phyloP scores from a whole-genome alignment of 768 basidiomycete species.

The Lanmaoa rubissima region DNA sequence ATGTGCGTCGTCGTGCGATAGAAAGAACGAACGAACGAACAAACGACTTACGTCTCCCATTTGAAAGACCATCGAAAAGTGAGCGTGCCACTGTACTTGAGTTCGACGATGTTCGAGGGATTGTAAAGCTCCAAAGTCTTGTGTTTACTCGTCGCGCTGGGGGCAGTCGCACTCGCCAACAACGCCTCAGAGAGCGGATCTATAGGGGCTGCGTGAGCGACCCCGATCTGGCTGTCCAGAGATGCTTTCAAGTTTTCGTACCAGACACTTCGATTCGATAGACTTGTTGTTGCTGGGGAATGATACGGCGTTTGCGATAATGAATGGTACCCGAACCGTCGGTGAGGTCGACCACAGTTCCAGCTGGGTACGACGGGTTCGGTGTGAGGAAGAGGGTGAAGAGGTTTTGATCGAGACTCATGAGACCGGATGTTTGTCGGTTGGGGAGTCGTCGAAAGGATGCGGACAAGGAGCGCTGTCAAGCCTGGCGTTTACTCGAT shows the following conservation, averaged over 20 bases:
- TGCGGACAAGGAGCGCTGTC: background rate
- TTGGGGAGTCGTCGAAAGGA: background rate
- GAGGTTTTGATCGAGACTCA: conserved; percentile 85
- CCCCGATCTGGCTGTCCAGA: background rate
- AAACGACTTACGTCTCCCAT: conserved; percentile 72
- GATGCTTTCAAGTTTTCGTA: conserved; percentile 28
- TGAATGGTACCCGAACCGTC: conserved; percentile 62
- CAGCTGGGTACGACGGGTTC: conserved; percentile 52
- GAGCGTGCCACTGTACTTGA: conserved; percentile 71
- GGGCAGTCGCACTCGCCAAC: conserved; percentile 66
- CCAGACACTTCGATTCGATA: conserved; percentile 72
- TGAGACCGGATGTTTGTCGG: conserved; percentile 24
- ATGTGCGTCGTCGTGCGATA: conserved; percentile 45
- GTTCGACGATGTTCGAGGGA: conserved; percentile 64
- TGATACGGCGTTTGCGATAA: conserved; percentile 68
- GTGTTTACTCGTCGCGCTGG: conserved; percentile 61
- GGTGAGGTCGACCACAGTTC: conserved; percentile 59
- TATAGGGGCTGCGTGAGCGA: conserved; percentile 27
- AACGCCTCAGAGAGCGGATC: conserved; percentile 73
- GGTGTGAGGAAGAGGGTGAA: conserved; percentile 73
- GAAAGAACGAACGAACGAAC: too few species aligned
- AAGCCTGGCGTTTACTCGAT: background rate
- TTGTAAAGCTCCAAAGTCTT: conserved; percentile 78
- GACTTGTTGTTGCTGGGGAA: conserved; percentile 37
- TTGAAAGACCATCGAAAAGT: conserved; percentile 76